These are phyloP conservation scores for Talaromyces stipitatus DNA, from an alignment of 495 filamentous ascomycete genomes.

Conservation along the genomic window DNA sequence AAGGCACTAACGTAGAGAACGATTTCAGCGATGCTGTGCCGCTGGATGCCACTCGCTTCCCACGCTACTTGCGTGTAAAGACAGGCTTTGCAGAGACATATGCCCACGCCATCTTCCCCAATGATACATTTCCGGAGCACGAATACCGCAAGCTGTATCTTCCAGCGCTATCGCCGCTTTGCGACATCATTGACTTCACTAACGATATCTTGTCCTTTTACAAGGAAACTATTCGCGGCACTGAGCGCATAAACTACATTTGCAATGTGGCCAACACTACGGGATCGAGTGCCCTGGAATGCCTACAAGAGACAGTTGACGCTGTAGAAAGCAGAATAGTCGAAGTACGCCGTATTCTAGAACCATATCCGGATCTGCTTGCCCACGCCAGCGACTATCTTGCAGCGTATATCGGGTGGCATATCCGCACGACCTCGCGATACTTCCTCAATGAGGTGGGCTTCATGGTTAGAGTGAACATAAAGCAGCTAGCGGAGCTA, in stretches of 20 bases:
- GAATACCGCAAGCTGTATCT: conserved; percentile 4
- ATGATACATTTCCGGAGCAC: conserved; percentile 5
- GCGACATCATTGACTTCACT: background rate
- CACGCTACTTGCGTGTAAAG: conserved; percentile 8
- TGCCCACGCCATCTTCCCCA: conserved; percentile 4
- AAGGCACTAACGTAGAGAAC: background rate
- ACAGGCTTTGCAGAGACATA: conserved; percentile 5
- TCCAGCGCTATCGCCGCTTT: background rate
- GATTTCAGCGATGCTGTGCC: background rate
- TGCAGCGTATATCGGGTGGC: background rate
- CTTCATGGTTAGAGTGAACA: background rate
- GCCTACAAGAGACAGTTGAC: background rate
- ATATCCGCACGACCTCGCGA: background rate
- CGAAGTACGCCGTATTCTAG: background rate
- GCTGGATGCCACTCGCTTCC: background rate
- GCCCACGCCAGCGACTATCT: background rate
- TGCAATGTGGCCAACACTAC: conserved; percentile 5
- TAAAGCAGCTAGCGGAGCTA: background rate
- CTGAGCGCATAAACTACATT: conserved; percentile 7
- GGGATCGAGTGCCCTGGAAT: background rate
- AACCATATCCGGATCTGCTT: background rate
- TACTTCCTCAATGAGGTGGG: background rate
- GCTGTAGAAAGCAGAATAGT: background rate
- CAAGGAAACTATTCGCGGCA: conserved; percentile 7
- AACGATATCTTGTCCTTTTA: conserved; percentile 12